Evolutionary conservation across 164 flowering plant species (phyloP).

Genomic region (Tinospora cordifolia): DNA sequence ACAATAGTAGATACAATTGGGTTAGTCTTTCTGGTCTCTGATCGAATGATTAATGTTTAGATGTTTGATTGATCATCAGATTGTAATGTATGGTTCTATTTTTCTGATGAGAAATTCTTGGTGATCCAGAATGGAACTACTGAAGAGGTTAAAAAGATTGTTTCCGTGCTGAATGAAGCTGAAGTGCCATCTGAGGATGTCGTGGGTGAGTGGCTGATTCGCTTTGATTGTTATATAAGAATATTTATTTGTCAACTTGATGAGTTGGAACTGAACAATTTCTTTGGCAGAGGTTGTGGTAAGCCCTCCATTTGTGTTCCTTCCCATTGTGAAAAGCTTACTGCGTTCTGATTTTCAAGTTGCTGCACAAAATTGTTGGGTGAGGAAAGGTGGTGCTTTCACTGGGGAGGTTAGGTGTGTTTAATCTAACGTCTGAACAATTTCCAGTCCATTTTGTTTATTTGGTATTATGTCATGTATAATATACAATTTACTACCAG

Average conservation of each 20-base stretch:
- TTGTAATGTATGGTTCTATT: neutral
- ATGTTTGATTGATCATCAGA: neutral
- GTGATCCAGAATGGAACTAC: constrained; percentile 64
- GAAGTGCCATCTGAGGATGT: constrained; percentile 70
- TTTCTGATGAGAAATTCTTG: neutral
- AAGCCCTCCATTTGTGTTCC: constrained; percentile 73
- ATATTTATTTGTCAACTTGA: neutral
- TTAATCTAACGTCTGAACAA: neutral
- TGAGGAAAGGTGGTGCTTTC: constrained; percentile 74
- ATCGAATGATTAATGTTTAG: neutral
- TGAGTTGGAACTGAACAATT: constrained; percentile 9
- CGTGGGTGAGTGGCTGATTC: constrained; percentile 45
- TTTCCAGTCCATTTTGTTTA: neutral
- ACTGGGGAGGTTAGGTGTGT: constrained; percentile 76
- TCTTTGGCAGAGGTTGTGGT: constrained; percentile 64
- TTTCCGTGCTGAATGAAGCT: constrained; percentile 46
- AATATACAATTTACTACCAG: no score
- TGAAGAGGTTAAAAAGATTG: constrained; percentile 84
- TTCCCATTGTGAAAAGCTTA: constrained; percentile 40
- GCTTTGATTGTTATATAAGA: neutral
- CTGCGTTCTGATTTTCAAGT: constrained; percentile 60
- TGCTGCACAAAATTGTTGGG: constrained; percentile 84
- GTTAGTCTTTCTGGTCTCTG: no score
- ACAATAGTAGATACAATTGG: no score
- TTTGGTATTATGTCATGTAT: no score